These are phyloP conservation scores for Vigna mungo DNA, from an alignment of 306 rosid genomes.

Conservation along the genomic window DNA sequence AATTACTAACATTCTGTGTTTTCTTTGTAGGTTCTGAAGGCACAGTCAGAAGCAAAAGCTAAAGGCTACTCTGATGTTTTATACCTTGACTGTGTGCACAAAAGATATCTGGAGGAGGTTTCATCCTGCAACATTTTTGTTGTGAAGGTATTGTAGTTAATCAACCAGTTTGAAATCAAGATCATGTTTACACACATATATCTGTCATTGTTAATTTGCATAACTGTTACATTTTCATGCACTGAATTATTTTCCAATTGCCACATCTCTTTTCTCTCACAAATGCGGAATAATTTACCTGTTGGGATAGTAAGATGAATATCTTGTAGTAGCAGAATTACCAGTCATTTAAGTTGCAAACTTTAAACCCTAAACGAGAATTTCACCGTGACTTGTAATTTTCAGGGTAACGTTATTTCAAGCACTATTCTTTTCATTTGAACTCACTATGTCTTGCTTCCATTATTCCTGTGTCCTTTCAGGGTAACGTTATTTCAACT, in stretches of 20 bases:
- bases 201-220: not conserved
- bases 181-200: not conserved
- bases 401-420: no score
- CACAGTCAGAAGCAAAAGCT: conserved; percentile 91
- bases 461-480: conserved; percentile 37
- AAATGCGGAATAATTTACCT: conserved; percentile 22
- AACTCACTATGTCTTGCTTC: conserved; percentile 26
- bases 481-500: conserved; percentile 83
- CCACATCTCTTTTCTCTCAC: not conserved
- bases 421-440: conserved; percentile 14
- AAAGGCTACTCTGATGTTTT: conserved; percentile 94
- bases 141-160: conserved; percentile 73
- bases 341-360: conserved; percentile 14
- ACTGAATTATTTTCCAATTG: conserved; percentile 21
- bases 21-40: conserved; percentile 80
- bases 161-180: conserved; percentile 26
- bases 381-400: no score
- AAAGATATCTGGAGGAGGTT: conserved; percentile 96
- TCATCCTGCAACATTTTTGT: conserved; percentile 96
- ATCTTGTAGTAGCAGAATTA: conserved; percentile 4
- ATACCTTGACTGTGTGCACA: conserved; percentile 91
- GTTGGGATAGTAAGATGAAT: conserved; percentile 14
- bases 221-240: not conserved
- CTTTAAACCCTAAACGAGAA: conserved; percentile 14
- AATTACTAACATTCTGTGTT: not conserved